These are phyloP conservation scores for Phytopythium montanum DNA, from an alignment of 352 stramenopile species.

Conservation along the genomic window DNA sequence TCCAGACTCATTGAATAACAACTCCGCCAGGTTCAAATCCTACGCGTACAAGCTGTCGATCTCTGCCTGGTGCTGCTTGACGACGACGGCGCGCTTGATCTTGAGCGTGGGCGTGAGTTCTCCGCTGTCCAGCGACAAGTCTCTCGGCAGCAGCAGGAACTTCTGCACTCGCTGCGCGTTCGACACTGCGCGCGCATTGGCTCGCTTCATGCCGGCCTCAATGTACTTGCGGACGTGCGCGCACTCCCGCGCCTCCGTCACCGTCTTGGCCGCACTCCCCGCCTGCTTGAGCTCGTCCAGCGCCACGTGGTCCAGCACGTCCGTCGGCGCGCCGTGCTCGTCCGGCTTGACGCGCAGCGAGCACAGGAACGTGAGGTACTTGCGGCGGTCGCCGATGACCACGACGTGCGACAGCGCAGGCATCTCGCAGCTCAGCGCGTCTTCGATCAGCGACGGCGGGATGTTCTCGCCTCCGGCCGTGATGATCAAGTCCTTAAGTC, in stretches of 20 bases:
- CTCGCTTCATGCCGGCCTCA: slow-evolving; percentile 44
- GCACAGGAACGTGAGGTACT: slow-evolving; percentile 84
- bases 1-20: too few relatives aligned
- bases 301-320: slow-evolving; percentile 56
- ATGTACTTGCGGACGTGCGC: slow-evolving; percentile 67
- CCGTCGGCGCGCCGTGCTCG: slow-evolving; percentile 34
- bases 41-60: slow-evolving; percentile 83
- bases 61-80: slow-evolving; percentile 77
- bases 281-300: slow-evolving; percentile 45
- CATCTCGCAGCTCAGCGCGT: slow-evolving; percentile 74
- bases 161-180: slow-evolving; percentile 68
- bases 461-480: slow-evolving; percentile 91
- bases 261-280: slow-evolving; percentile 49
- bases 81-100: slow-evolving; percentile 88
- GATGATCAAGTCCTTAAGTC: slow-evolving; percentile 92
- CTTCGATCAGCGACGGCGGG: slow-evolving; percentile 76
- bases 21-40: too few relatives aligned
- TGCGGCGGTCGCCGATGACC: slow-evolving; percentile 84
- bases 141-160: slow-evolving; percentile 53
- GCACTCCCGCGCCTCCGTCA: slow-evolving; percentile 49
- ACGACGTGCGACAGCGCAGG: slow-evolving; percentile 77
- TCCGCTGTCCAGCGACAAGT: slow-evolving; percentile 81
- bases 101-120: slow-evolving; percentile 93
- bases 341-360: slow-evolving; percentile 62
- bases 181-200: slow-evolving; percentile 42